These are phyloP conservation scores for Lactarius deliciosus DNA, from an alignment of 768 basidiomycete species.

Conservation along the genomic window DNA sequence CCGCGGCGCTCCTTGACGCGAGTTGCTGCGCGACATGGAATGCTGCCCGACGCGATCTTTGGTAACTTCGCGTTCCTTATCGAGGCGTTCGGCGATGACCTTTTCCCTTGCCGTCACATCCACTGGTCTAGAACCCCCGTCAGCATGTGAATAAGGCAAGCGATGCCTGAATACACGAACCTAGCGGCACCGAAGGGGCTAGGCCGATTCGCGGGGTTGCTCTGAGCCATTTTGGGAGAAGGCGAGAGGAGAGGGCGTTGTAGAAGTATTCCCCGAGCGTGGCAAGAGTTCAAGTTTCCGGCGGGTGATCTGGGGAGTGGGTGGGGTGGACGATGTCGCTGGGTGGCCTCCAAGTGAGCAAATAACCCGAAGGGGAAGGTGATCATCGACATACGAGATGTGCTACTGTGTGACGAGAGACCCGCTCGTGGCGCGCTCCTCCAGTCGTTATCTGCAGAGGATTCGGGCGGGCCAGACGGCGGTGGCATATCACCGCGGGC, in stretches of 20 bases:
- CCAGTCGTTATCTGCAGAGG: constrained; percentile 70
- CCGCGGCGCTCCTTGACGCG: constrained; percentile 37
- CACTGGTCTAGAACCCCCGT: constrained; percentile 58
- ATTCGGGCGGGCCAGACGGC: constrained; percentile 41
- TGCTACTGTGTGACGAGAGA: constrained; percentile 42
- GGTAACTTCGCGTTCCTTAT: constrained; percentile 54
- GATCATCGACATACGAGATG: constrained; percentile 56
- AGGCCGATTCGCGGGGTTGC: constrained; percentile 42
- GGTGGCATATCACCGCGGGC: constrained; percentile 56
- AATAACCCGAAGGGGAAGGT: constrained; percentile 15
- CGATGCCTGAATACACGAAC: constrained; percentile 41
- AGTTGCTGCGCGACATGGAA: constrained; percentile 48
- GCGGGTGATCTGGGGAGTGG: constrained; percentile 77
- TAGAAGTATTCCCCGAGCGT: constrained; percentile 64
- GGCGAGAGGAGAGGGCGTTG: constrained; percentile 70
- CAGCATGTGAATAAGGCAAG: not conserved
- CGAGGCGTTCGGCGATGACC: constrained; percentile 68
- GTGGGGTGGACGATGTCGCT: constrained; percentile 74
- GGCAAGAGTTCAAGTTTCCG: constrained; percentile 86
- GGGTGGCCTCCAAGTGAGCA: constrained; percentile 24
- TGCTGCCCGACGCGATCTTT: constrained; percentile 40
- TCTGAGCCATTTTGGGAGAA: constrained; percentile 72
- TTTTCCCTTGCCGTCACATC: constrained; percentile 78
- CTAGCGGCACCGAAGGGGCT: constrained; percentile 89
- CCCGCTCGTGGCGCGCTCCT: constrained; percentile 49